Conservation (phyloP, 345 rosid genomes). For the Murraya paniculata region DNA sequence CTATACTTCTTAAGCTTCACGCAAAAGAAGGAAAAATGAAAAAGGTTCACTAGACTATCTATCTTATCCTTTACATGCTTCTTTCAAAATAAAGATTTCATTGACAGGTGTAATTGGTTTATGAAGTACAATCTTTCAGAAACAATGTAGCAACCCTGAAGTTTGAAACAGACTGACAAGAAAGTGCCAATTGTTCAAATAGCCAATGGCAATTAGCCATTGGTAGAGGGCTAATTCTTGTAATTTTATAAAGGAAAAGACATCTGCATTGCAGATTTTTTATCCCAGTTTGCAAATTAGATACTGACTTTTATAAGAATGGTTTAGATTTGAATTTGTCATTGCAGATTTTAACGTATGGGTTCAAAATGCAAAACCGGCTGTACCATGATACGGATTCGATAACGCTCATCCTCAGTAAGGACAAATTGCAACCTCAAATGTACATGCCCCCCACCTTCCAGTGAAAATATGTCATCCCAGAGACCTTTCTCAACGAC, state of each 20-base stretch:
- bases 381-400: slow-evolving; percentile 65
- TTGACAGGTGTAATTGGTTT: background rate
- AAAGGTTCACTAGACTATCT: background rate
- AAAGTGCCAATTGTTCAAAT: background rate
- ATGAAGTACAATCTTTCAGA: background rate
- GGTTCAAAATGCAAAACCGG: background rate
- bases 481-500: slow-evolving; percentile 73
- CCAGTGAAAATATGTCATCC: slow-evolving; percentile 61
- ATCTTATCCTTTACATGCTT: background rate
- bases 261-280: background rate
- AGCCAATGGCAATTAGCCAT: background rate
- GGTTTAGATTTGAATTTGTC: background rate
- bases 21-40: background rate
- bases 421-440: slow-evolving; percentile 81
- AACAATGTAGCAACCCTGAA: background rate
- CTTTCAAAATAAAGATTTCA: background rate
- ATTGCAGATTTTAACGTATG: background rate
- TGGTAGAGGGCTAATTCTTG: background rate
- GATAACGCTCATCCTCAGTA: slow-evolving; percentile 71
- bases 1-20: background rate
- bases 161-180: background rate
- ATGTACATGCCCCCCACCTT: slow-evolving; percentile 72
- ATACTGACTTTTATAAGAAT: background rate
- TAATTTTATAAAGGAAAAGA: background rate
- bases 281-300: background rate